Evolutionary conservation across 164 flowering plant genomes (phyloP).

Genomic region (Berberis thunbergii): DNA sequence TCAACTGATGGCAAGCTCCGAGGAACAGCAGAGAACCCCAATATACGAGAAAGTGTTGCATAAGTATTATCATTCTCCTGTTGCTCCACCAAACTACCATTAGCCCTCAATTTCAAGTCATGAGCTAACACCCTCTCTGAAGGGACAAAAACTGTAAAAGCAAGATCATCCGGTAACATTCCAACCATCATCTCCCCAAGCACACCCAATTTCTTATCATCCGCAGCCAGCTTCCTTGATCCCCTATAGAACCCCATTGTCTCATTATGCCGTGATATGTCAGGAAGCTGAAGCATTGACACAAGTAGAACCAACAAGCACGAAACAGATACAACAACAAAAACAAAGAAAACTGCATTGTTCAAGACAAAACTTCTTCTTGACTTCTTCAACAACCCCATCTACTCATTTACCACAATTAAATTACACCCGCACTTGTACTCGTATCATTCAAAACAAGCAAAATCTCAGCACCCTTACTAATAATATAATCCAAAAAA

Average conservation of each 20-base stretch:
- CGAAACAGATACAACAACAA: conserved; percentile 27
- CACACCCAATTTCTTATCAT: conserved; percentile 26
- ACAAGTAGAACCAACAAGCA: conserved; percentile 35
- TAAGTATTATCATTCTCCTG: conserved; percentile 39
- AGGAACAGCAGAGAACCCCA: conserved; percentile 73
- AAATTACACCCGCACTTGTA: conserved; percentile 1
- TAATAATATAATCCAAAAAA: conserved; percentile 46
- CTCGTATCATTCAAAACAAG: conserved; percentile 41
- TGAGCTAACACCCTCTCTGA: conserved; percentile 58
- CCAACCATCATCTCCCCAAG: conserved; percentile 64
- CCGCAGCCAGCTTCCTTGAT: conserved; percentile 9
- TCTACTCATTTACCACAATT: neutral
- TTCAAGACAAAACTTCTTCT: conserved; percentile 22
- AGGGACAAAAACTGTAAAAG: conserved; percentile 75
- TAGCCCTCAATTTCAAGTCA: conserved; percentile 35
- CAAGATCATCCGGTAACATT: conserved; percentile 81
- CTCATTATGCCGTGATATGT: conserved; percentile 13
- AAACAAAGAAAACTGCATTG: conserved; percentile 28
- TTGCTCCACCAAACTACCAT: conserved; percentile 25
- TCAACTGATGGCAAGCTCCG: conserved; percentile 28
- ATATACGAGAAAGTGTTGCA: conserved; percentile 53
- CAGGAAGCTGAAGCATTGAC: conserved; percentile 45
- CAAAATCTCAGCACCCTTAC: conserved; percentile 58
- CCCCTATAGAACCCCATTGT: conserved; percentile 5
- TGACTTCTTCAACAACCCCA: conserved; percentile 22